phyloP scores from a whole-genome alignment of 257 asterid genomes.

The Jacaranda copaia region DNA sequence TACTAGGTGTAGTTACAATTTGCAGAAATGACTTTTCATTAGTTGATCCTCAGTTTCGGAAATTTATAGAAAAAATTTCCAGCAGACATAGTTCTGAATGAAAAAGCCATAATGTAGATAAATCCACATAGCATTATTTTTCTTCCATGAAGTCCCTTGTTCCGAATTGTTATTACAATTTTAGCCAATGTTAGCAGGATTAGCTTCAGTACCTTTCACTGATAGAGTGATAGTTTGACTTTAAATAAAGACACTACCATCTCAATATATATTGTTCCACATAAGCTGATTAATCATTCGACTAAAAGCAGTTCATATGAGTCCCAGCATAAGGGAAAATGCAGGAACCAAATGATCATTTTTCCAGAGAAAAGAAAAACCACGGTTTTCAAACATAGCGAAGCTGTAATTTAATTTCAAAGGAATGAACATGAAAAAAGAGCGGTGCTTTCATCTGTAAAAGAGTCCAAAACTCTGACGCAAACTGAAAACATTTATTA shows the following conservation, averaged over 20 bases:
- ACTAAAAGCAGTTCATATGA: background rate
- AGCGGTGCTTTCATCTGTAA: background rate
- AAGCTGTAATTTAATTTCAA: background rate
- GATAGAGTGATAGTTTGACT: background rate
- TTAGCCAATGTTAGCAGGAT: background rate
- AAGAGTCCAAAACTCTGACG: background rate
- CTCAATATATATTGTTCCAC: background rate
- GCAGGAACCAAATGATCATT: background rate
- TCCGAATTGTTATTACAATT: background rate
- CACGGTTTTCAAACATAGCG: background rate
- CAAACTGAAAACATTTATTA: background rate
- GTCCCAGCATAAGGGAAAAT: background rate
- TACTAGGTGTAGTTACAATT: background rate
- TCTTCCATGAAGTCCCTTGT: background rate
- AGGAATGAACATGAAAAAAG: background rate
- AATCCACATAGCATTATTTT: background rate
- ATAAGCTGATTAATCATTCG: background rate
- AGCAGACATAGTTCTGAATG: background rate
- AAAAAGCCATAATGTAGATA: background rate
- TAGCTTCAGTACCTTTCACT: background rate
- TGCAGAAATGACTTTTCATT: background rate
- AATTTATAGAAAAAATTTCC: too few relatives aligned
- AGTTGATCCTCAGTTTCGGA: background rate
- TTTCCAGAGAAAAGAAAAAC: background rate
- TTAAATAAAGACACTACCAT: background rate